Base-by-base conservation (phyloP, 169 alveolate genomes). In the Amoebophrya sp. region DNA sequence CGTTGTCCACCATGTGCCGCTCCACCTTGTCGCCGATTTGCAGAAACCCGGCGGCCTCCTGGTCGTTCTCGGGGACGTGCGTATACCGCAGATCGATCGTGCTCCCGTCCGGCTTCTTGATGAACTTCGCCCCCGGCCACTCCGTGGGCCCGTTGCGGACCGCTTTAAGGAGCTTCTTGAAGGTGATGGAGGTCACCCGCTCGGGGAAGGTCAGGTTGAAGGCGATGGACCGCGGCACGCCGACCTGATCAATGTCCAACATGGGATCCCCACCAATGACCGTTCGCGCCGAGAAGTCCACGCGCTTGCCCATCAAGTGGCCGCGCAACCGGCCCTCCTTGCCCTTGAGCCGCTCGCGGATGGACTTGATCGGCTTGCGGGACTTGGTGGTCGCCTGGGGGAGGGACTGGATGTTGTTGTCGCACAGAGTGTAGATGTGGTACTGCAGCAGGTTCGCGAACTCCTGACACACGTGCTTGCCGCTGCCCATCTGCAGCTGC, bases 241-340 rank as follows among this genome's bases (percentile, higher is more conserved):
- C 99, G 39, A 99, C 97, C 23, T 90, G 92, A 94, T 97, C 99
- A 32, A 98, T 98, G 66, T 97, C 96, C 77, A 99, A 94, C 96
- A 97, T 98, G 23, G 99, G 99, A 95, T 99, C 99, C 23, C 99
- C 99, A 10, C 99, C 98, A 90, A 99, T 99, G 89, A 99, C 99
- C 40, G 99, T 98, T 94, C 99, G 96, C 47, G 99, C 99, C 66
- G 99, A 98, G 93, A 98, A 99, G 94, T 99, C 99, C 0, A 98
- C 99, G 93, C 99, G 96, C 95, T 99, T 99, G 35, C 99, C 99
- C 99, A 99, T 99, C 91, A 99, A 95, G 96, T 99, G 98, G 47
- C 99, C 99, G 94, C 99, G 96, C 35, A 99, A 90, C 91, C 99
- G 95, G 0, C 99, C 99, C 95, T 99, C 99, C 95, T 99, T 99